Base-by-base conservation (phyloP, 306 rosid genomes). In the Comarum palustre region DNA sequence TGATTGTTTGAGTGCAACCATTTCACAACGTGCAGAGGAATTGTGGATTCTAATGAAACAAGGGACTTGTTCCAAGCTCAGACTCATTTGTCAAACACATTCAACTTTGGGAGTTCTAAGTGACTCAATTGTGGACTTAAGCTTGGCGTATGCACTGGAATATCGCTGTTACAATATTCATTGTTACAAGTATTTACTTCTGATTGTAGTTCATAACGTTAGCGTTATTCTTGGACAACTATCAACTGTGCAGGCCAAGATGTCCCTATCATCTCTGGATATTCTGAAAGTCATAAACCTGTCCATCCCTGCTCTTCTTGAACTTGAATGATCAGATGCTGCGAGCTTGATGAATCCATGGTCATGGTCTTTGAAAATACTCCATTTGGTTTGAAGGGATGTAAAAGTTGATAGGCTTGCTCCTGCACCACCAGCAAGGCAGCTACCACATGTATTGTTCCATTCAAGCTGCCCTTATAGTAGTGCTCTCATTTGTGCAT, bases 381-480 rank as follows among this genome's bases (percentile, higher is more conserved):
- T 90, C 97, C 98, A 93, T 69, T 16, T 82, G n/a, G 97, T 90
- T 81, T 86, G 75, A 66, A 89, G 76, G 20, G 91, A 62, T 8
- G 90, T 80, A 81, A 90, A 93, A 12, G 83, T 66, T 31, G 92
- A 77, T 50, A 89, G 90, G 45, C 94, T 68, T 54, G 96, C 93
- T 69, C 96, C 98, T 76, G 86, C 98, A 63, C 98, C 98, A 0
- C 98, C 97, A 46, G 87, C 96, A 71, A 87, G n/a, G n/a, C n/a
- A n/a, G n/a, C n/a, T n/a, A n/a, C 97, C 29, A 84, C 87, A 64
- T 93, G 98, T 74, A 93, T 93, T 69, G 98, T 93, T 48, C 98
- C 97, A 75, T 93, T 86, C 86, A 90, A 77, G 69, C 79, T 34
- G 67, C 98, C 96, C 74, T 84, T 84, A 69, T 90, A 93, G 65